Conservation (phyloP, 768 basidiomycete species). For the Galerina marginata region DNA sequence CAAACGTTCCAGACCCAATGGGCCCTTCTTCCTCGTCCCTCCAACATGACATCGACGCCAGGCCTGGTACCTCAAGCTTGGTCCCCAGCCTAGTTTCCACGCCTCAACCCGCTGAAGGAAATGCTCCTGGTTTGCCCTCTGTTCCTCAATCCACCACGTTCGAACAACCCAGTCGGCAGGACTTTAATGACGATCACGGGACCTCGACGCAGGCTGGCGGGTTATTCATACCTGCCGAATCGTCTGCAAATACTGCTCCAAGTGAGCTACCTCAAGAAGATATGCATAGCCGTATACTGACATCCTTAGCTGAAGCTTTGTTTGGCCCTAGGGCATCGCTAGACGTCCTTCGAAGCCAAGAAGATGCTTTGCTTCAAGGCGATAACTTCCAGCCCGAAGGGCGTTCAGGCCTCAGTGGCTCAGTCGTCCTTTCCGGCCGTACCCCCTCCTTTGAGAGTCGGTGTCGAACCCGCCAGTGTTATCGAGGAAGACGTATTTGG, state of each 20-base stretch:
- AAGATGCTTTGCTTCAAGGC: not conserved
- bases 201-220: constrained; percentile 26
- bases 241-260: not conserved
- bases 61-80: constrained; percentile 7
- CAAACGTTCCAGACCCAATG: constrained; percentile 43
- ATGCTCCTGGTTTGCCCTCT: constrained; percentile 26
- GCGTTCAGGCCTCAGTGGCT: not conserved
- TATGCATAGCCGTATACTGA: not conserved
- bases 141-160: constrained; percentile 15
- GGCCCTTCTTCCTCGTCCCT: not conserved
- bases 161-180: not conserved
- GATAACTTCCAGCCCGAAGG: not conserved
- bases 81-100: constrained; percentile 24
- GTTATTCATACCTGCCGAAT: constrained; percentile 42
- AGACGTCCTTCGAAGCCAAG: not conserved
- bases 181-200: not conserved
- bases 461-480: not conserved
- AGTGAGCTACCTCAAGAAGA: not conserved
- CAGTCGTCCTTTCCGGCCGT: not conserved
- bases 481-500: constrained; percentile 1
- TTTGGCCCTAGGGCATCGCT: constrained; percentile 3
- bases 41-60: too few relatives aligned
- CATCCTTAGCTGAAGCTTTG: constrained; percentile 9
- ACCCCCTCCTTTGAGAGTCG: not conserved
- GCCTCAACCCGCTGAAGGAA: constrained; percentile 21